Base-by-base conservation (phyloP, 441 rosid genomes). In the Brassica balearica region DNA sequence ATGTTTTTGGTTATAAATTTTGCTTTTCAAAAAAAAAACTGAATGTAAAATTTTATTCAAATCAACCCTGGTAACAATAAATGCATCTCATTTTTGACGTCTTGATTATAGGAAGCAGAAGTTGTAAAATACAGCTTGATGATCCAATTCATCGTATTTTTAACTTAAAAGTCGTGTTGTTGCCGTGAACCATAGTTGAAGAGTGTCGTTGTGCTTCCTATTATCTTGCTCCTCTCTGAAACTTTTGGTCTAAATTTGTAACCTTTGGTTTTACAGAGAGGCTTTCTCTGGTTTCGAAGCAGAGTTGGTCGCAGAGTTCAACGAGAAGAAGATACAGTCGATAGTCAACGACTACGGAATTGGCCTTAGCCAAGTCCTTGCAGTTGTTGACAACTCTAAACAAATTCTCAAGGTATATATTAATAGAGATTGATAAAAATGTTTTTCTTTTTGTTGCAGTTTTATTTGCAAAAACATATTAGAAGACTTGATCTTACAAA, bases 281-380 rank as follows among this genome's bases (percentile, higher is more conserved):
- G 92, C 83, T 8, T 90, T 92, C 75, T 81, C 88, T 63, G 88
- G 76, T 27, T 92, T 89, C 73, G 91, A 90, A 75, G 85, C 92
- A 77, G 89, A 89, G 63, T 19, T 68, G 46, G 83, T 92, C 3
- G 85, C 92, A 65, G 79, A 77, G 9, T 83, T 82, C 84, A 81
- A 59, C 8, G 97, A 90, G n/a, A 89, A 88, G 84, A 87, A 82
- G 76, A 88, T 87, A 29, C 72, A 63, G 25, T 76, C 91, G 67
- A 80, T 84, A 17, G 83, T 80, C 62, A 72, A 80, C 4, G 82
- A 84, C 23, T 87, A 89, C 72, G 82, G 90, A 73, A 80, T 89
- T 22, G 92, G 82, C 7, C 74, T 79, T 43, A 83, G 91, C 85
- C 92, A 75, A 65, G 89, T 90, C 65, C 88, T 91, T 60, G 92